Evolutionary conservation across 768 basidiomycete species (phyloP), one percentile per base, ranked within the genome.

Genomic region (Pulveroboletus sp.): DNA sequence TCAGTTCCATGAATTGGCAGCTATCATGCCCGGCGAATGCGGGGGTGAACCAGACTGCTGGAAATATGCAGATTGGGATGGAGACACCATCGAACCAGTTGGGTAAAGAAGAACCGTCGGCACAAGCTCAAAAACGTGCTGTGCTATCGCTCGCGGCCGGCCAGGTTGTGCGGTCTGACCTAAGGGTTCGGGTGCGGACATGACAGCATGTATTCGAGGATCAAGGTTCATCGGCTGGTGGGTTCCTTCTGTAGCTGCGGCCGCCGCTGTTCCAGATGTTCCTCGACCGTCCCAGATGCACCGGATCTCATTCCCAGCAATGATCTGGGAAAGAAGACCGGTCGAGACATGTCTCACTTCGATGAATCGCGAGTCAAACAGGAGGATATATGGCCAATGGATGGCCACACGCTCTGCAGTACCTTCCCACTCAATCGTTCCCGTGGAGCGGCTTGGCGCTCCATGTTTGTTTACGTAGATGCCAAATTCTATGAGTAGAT

Each of bases 381-480:
- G 79, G 38, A 94, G 75, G 41, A 97, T 74, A 61, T 93, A 93
- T 1, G 93, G 93, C 39, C 85, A 80, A 63, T 94, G 93, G 71
- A 90, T 84, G 2, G 92, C 91, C 21, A 90, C 90, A 30, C 83
- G 83, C 56, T 93, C 90, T 0, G 90, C 91, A 0, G 81, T 86
- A 15, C 93, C 91, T 67, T 98, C 94, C 92, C 93, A 98, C 67
- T 98, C 94, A 48, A 96, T 86, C 5, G 83, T 83, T 17, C 80
- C 78, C 15, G 78, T 72, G 6, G 71, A 58, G 28, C 90, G 82
- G 57, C 83, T 88, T 1, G 90, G 89, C 48, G 86, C 83, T n/a
- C 94, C 94, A 51, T 93, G 89, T 33, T 89, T 84, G 67, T 94
- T 84, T 27, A 96, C 93, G 59, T 89, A 95, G 35, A 96, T 76